Evolutionary conservation across 345 rosid genomes (phyloP).

Genomic region (Hibiscus trionum): DNA sequence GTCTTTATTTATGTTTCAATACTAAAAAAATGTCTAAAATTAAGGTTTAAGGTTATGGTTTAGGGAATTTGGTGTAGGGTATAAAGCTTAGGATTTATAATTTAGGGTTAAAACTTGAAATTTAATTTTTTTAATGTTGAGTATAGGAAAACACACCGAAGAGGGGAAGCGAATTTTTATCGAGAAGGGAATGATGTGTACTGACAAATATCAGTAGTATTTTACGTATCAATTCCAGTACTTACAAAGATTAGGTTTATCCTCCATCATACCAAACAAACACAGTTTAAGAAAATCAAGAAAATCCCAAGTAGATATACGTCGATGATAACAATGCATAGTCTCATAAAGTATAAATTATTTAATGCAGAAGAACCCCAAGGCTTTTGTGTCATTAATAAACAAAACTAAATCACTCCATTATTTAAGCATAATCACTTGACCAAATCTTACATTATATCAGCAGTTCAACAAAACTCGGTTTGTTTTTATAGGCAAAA

Average conservation of each 20-base stretch:
- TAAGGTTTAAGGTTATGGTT: too few species aligned
- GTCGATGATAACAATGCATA: background rate
- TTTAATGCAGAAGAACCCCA: background rate
- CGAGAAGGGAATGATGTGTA: too few species aligned
- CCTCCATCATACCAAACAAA: conserved; percentile 20
- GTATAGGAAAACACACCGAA: too few species aligned
- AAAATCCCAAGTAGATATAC: conserved; percentile 12
- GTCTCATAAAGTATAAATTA: background rate
- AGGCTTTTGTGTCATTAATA: background rate
- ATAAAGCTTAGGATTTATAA: too few species aligned
- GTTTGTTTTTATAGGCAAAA: background rate
- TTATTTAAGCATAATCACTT: conserved; percentile 18
- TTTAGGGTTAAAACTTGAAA: too few species aligned
- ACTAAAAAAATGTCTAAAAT: too few species aligned
- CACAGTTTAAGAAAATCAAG: conserved; percentile 15
- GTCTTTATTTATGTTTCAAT: too few species aligned
- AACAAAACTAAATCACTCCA: background rate
- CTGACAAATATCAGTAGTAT: too few species aligned
- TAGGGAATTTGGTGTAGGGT: too few species aligned
- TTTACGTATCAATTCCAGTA: too few species aligned
- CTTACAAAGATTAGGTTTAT: conserved; percentile 33
- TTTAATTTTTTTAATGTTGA: too few species aligned
- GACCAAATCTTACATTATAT: conserved; percentile 24
- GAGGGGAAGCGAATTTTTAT: too few species aligned
- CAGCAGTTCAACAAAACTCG: conserved; percentile 18